Base-by-base conservation (phyloP, 2,329 filamentous ascomycete genomes). In the Xylaria sp. region DNA sequence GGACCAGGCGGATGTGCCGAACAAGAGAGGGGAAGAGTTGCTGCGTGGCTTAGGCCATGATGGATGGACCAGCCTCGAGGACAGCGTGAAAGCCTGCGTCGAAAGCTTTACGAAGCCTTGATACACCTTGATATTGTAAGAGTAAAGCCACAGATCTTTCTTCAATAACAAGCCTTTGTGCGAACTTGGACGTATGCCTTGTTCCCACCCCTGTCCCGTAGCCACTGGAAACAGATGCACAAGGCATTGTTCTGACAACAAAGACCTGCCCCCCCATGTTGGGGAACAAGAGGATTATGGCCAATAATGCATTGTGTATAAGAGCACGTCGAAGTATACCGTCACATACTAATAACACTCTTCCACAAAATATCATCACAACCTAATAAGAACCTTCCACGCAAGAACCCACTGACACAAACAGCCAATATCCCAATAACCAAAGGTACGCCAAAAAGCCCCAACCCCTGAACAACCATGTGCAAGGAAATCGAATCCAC, bases 1-100 rank as follows among this genome's bases (percentile, higher is more conserved):
- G 65, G 69, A 72, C 26, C 61, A 66, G 48, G 67, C 62, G 1
- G 66, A 66, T 6, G 66, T 71, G n/a, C 66, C 69, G 7, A 69
- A 66, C 34, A 8, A 67, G 43, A 62, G 65, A 34, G 61, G 62
- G 2, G 61, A 61, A 29, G 53, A 65, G 22, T 44, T 72, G 39
- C 42, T 72, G 41, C 54, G 54, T 7, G 55, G 63, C 7, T 19
- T 71, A n/a, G 67, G 65, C 0, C 63, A 66, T 43, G 39, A 54
- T 16, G 51, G 59, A 4, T 71, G 70, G 70, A 68, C 65, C n/a
- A 61, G 42, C 3, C 56, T 71, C 21, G 63, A 69, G 58, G 59
- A 70, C n/a, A 70, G 64, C 22, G 58, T 71, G 8, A 59, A 56
- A 48, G 65, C 65, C 41, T 67, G 63, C 17, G 60, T 60, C 4